A percentile compares a stretch with the other conserved stretches of the same genome.
Conservation (phyloP, 352 stramenopile species). For the Chrysophaeum taylorii region DNA sequence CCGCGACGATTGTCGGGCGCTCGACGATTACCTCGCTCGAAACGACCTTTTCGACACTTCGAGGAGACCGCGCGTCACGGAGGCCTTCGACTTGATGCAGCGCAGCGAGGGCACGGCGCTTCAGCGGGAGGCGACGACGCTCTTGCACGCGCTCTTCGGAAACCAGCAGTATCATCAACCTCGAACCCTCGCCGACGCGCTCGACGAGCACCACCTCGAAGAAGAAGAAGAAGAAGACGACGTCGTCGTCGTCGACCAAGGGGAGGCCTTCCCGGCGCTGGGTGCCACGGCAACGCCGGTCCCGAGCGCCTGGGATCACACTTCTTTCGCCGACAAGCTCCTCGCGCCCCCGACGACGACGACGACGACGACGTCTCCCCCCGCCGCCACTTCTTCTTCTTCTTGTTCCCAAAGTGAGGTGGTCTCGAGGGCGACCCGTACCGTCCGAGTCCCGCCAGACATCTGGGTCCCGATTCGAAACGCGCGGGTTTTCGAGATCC, state of each 20-base stretch:
- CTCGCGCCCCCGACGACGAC: neutral
- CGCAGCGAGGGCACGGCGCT: neutral
- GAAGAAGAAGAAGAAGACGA: neutral
- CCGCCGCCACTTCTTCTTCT: neutral
- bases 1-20: slow-evolving; percentile 36
- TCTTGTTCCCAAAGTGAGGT: neutral
- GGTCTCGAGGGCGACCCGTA: too few relatives aligned
- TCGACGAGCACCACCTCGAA: neutral
- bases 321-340: neutral
- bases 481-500: slow-evolving; percentile 7
- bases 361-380: neutral
- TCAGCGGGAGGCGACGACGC: neutral
- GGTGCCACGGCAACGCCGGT: neutral
- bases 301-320: neutral
- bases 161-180: neutral
- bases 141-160: neutral
- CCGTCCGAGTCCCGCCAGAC: neutral
- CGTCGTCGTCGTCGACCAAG: neutral
- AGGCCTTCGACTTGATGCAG: slow-evolving; percentile 1
- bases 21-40: slow-evolving; percentile 42
- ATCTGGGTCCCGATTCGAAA: neutral
- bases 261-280: neutral
- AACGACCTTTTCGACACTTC: slow-evolving; percentile 26
- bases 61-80: neutral
- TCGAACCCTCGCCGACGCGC: neutral